These are phyloP conservation scores for Nicotiana undulata DNA, from an alignment of 257 asterid species.

Conservation along the genomic window DNA sequence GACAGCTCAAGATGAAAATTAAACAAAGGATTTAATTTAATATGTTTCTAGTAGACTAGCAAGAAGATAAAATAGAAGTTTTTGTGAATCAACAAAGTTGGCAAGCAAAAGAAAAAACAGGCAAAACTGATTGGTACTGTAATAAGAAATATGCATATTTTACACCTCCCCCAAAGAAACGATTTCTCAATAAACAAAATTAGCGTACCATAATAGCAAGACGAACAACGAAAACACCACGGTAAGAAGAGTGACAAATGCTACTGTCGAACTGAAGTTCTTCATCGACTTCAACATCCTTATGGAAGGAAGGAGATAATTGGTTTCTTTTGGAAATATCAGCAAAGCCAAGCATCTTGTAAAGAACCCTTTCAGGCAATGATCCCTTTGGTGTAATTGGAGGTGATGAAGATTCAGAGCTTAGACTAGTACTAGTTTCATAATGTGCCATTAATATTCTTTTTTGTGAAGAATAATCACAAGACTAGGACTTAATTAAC, in stretches of 20 bases:
- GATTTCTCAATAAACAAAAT: background rate
- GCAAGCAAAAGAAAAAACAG: background rate
- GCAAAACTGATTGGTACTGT: background rate
- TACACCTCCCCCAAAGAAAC: background rate
- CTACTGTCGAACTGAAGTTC: constrained; percentile 49
- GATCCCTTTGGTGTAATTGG: constrained; percentile 22
- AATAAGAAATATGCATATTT: background rate
- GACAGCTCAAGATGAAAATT: background rate
- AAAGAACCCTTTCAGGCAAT: constrained; percentile 9
- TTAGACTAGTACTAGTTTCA: background rate
- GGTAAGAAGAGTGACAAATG: constrained; percentile 59
- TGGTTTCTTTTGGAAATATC: constrained; percentile 17
- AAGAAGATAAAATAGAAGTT: background rate
- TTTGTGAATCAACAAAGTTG: background rate
- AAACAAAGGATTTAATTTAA: background rate
- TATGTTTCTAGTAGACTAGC: background rate
- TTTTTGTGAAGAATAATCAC: background rate
- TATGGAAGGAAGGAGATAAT: constrained; percentile 21
- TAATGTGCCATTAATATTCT: constrained; percentile 10
- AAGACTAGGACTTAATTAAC: background rate
- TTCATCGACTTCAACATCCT: constrained; percentile 64
- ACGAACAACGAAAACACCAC: constrained; percentile 82
- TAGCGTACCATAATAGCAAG: constrained; percentile 87
- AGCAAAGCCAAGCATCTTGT: constrained; percentile 22
- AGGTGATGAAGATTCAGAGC: constrained; percentile 22